phyloP scores from a whole-genome alignment of 225 moss, liverwort and hornwort genomes.

The Pleurozium schreberi region DNA sequence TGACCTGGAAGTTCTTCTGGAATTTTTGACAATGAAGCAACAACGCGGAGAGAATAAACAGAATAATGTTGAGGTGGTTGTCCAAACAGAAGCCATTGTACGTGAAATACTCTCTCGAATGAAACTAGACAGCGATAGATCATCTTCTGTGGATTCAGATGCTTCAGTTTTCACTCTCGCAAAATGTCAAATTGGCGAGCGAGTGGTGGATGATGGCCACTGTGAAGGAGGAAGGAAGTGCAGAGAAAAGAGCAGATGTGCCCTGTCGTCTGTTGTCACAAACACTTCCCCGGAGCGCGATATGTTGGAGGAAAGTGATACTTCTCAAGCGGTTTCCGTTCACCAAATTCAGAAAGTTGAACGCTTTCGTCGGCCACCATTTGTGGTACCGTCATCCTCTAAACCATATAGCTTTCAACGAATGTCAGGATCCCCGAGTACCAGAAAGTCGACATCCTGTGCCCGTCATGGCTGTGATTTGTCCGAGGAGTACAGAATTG shows the following conservation, averaged over 20 bases:
- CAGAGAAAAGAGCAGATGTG: background rate
- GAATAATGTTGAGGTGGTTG: background rate
- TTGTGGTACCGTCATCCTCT: constrained; percentile 3
- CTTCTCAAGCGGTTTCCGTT: background rate
- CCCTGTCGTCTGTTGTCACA: background rate
- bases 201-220: background rate
- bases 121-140: background rate
- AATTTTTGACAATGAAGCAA: constrained; percentile 19
- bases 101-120: constrained; percentile 21
- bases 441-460: background rate
- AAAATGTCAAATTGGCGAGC: background rate
- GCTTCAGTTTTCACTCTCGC: background rate
- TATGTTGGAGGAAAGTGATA: background rate
- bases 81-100: constrained; percentile 19
- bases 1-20: constrained; percentile 26
- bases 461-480: background rate
- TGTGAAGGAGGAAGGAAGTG: background rate
- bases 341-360: background rate
- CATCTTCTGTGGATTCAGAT: constrained; percentile 8
- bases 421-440: background rate
- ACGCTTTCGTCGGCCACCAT: background rate
- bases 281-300: background rate
- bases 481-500: background rate
- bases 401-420: background rate
- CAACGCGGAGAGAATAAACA: constrained; percentile 1